These are phyloP conservation scores for Xylariaceae sp. DNA, from an alignment of 2,329 filamentous ascomycete genomes.

Conservation along the genomic window DNA sequence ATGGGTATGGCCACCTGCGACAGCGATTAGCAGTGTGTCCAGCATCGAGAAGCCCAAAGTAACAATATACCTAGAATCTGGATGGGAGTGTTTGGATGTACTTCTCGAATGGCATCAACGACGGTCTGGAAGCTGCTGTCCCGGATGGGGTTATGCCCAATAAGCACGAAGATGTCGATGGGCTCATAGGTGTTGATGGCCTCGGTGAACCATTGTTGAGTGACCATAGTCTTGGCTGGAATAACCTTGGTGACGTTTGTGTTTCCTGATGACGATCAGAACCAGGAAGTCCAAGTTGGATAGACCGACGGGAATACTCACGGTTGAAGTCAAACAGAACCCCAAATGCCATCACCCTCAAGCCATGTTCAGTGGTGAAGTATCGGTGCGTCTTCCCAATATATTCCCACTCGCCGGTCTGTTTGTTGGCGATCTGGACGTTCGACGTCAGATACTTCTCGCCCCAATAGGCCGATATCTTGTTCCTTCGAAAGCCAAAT, in stretches of 20 bases:
- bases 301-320: constrained; percentile 37
- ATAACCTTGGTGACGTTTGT: constrained; percentile 57
- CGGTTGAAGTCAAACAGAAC: constrained; percentile 43
- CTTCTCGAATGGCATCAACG: constrained; percentile 52
- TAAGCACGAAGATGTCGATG: constrained; percentile 58
- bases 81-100: constrained; percentile 52
- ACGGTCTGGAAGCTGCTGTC: constrained; percentile 42
- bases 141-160: constrained; percentile 58
- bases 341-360: constrained; percentile 42
- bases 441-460: constrained; percentile 43
- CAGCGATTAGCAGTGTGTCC: constrained; percentile 5
- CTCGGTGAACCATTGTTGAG: constrained; percentile 55
- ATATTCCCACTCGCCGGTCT: constrained; percentile 37
- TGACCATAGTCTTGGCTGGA: constrained; percentile 44
- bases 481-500: constrained; percentile 27
- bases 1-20: constrained; percentile 54
- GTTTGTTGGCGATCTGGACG: constrained; percentile 38
- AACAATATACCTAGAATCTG: constrained; percentile 47
- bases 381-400: constrained; percentile 41
- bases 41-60: not conserved
- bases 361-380: constrained; percentile 38
- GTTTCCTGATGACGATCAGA: constrained; percentile 40
- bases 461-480: constrained; percentile 52
- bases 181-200: constrained; percentile 48
- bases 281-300: constrained; percentile 32